A percentile compares a stretch with the other conserved stretches of the same genome.
phyloP scores from a whole-genome alignment of 1,284 basidiomycete species.

The Mycena citricolor region DNA sequence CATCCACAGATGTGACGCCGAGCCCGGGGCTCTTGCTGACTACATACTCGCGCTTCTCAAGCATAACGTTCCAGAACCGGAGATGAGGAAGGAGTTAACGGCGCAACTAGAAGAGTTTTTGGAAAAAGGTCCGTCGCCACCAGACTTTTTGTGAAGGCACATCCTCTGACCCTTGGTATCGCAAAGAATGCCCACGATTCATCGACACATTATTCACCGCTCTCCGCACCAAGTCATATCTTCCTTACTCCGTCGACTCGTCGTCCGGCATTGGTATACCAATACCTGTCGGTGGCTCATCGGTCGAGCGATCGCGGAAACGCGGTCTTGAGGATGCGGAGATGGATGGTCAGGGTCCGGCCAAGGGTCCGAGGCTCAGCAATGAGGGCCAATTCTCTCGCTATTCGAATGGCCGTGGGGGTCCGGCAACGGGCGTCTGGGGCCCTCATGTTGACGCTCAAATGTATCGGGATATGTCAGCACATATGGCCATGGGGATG shows the following conservation, averaged over 20 bases:
- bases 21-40: constrained; percentile 90
- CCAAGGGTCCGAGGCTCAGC: constrained; percentile 69
- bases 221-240: constrained; percentile 78
- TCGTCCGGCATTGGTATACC: constrained; percentile 68
- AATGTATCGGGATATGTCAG: constrained; percentile 34
- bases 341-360: constrained; percentile 51
- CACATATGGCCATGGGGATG: constrained; percentile 38
- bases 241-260: constrained; percentile 57
- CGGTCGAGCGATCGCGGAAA: constrained; percentile 60
- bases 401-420: constrained; percentile 46
- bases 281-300: constrained; percentile 56
- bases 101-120: constrained; percentile 89
- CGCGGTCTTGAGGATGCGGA: constrained; percentile 63
- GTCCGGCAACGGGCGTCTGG: constrained; percentile 44
- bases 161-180: constrained; percentile 24
- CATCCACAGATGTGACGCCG: constrained; percentile 84
- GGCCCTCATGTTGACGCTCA: constrained; percentile 31
- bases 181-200: constrained; percentile 76
- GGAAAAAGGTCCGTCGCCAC: constrained; percentile 70
- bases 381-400: constrained; percentile 64
- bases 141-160: constrained; percentile 6
- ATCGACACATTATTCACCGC: constrained; percentile 84
- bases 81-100: constrained; percentile 78
- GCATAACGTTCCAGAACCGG: constrained; percentile 81
- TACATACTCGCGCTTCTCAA: constrained; percentile 94